Evolutionary conservation across 2,329 filamentous ascomycete species (phyloP).

Genomic region (Emydomyces testavorans): DNA sequence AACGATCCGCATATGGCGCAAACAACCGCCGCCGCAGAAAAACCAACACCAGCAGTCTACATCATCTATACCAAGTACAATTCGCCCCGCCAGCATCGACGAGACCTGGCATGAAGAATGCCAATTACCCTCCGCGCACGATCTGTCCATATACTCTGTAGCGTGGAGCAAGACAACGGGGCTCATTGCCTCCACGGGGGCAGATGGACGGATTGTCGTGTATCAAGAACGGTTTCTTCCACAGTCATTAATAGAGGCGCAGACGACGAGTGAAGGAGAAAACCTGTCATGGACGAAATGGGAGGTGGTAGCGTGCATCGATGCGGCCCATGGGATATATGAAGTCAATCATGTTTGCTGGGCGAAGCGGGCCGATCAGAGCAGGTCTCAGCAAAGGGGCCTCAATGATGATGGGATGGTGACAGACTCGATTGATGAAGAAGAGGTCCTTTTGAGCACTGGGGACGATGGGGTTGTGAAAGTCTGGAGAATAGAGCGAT

Average conservation of each 20-base stretch:
- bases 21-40: conserved; percentile 42
- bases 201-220: conserved; percentile 69
- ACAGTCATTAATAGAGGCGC: not conserved
- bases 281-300: conserved; percentile 44
- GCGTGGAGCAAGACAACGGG: conserved; percentile 71
- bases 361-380: conserved; percentile 61
- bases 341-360: conserved; percentile 89
- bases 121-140: conserved; percentile 62
- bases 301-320: conserved; percentile 56
- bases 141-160: conserved; percentile 70
- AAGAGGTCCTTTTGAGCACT: conserved; percentile 82
- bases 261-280: not conserved
- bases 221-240: conserved; percentile 51
- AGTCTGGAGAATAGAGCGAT: conserved; percentile 54
- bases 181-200: conserved; percentile 73
- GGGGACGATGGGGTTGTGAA: conserved; percentile 84
- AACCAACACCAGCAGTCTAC: conserved; percentile 36
- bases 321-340: conserved; percentile 76
- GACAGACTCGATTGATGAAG: conserved; percentile 37
- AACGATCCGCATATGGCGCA: conserved; percentile 67
- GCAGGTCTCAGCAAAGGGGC: conserved; percentile 18
- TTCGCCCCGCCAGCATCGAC: conserved; percentile 57
- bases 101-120: conserved; percentile 77
- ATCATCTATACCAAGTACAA: conserved; percentile 65
- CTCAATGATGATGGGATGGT: not conserved